These are phyloP conservation scores for Mycosphaerelloides madeirae DNA, from an alignment of 2,329 filamentous ascomycete species.

Conservation along the genomic window DNA sequence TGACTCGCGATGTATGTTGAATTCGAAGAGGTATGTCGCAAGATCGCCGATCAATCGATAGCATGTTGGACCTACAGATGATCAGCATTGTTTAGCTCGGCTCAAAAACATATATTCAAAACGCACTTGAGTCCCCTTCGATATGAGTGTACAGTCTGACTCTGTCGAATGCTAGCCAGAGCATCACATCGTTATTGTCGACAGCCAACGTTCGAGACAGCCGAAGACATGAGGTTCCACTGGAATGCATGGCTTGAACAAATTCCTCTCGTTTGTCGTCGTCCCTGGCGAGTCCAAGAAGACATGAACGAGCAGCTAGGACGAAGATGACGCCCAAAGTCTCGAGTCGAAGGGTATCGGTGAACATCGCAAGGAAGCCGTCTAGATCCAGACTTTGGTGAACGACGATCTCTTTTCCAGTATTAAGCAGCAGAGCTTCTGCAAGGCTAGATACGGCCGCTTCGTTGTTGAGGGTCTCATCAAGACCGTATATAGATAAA, in stretches of 20 bases:
- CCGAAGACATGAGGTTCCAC: slow-evolving; percentile 4
- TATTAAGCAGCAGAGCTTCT: slow-evolving; percentile 1
- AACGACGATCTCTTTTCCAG: neutral
- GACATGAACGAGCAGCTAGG: slow-evolving; percentile 12
- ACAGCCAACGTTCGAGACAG: slow-evolving; percentile 11
- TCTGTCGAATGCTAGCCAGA: slow-evolving; percentile 12
- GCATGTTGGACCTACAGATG: neutral
- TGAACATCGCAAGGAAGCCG: slow-evolving; percentile 14
- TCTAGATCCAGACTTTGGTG: neutral
- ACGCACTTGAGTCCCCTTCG: slow-evolving; percentile 9
- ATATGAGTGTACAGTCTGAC: slow-evolving; percentile 6
- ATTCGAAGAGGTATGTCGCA: slow-evolving; percentile 47
- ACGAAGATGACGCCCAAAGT: slow-evolving; percentile 19
- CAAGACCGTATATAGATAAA: neutral
- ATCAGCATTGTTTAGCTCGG: neutral
- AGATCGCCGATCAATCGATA: neutral
- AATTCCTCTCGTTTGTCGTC: slow-evolving; percentile 10
- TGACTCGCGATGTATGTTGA: slow-evolving; percentile 19
- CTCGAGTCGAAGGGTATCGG: slow-evolving; percentile 16
- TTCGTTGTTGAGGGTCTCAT: neutral
- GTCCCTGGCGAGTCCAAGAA: slow-evolving; percentile 6
- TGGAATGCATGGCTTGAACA: neutral
- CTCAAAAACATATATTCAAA: neutral
- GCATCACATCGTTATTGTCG: slow-evolving; percentile 15
- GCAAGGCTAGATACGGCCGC: neutral